phyloP scores from a whole-genome alignment of 805 yeast genomes.

The Wickerhamiella occidentalis region DNA sequence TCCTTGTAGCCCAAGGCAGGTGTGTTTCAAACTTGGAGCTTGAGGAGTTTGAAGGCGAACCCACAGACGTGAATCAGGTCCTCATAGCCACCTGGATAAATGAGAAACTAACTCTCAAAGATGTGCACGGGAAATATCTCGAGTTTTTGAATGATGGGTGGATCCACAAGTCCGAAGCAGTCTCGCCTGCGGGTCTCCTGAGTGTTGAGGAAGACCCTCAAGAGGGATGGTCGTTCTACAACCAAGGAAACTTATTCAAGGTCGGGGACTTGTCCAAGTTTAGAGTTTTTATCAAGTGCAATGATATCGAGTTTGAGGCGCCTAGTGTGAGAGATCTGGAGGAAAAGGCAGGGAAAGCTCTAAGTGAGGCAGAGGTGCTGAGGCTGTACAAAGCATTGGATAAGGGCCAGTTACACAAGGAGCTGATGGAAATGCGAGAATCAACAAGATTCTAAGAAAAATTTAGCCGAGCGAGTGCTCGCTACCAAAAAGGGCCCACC shows the following conservation, averaged over 20 bases:
- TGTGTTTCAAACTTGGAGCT: neutral
- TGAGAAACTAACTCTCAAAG: neutral
- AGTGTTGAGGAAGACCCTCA: neutral
- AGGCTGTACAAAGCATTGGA: neutral
- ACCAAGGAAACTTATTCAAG: neutral
- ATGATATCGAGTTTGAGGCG: neutral
- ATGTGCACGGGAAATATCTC: neutral
- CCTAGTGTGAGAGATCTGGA: neutral
- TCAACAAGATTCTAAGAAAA: neutral
- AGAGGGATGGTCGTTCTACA: neutral
- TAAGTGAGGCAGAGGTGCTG: neutral
- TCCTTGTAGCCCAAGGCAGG: neutral
- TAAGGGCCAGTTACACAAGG: neutral
- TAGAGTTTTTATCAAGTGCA: neutral
- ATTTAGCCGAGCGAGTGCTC: neutral
- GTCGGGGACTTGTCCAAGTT: neutral
- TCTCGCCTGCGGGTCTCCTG: neutral
- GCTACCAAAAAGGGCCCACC: no score
- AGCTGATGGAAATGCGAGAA: neutral
- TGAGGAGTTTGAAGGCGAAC: neutral
- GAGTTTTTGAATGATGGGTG: neutral
- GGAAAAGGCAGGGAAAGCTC: neutral
- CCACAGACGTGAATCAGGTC: neutral
- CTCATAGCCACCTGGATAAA: constrained; percentile 1
- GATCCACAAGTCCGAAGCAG: neutral